Conservation (phyloP, 768 basidiomycete species). For the Leccinum disarticulatum region DNA sequence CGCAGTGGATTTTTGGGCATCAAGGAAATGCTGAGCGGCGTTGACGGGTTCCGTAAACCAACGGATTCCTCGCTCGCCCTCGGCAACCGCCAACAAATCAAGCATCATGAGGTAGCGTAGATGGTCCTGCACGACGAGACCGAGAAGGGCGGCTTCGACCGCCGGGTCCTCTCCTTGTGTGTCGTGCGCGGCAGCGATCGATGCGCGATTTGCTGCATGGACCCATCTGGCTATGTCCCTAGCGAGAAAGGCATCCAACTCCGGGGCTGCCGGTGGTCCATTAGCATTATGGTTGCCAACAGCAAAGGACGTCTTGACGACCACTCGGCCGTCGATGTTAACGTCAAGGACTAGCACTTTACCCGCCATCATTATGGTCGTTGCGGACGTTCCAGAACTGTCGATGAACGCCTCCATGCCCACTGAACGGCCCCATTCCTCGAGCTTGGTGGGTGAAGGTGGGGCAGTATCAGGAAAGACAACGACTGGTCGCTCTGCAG, state of each 20-base stretch:
- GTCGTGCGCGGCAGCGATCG: conserved; percentile 13
- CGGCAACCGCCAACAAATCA: conserved; percentile 58
- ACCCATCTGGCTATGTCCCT: conserved; percentile 57
- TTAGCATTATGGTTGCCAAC: conserved; percentile 46
- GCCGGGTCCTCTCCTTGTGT: conserved; percentile 48
- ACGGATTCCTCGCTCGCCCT: conserved; percentile 60
- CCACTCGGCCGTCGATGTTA: conserved; percentile 50
- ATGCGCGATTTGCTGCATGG: conserved; percentile 39
- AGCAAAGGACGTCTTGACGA: conserved; percentile 75
- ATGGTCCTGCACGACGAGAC: conserved; percentile 50
- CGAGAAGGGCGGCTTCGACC: conserved; percentile 50
- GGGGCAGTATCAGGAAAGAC: conserved; percentile 32
- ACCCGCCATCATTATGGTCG: conserved; percentile 66
- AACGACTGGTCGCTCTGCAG: conserved; percentile 16
- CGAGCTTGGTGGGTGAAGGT: conserved; percentile 41
- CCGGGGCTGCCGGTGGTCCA: conserved; percentile 41
- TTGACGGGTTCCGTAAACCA: conserved; percentile 63
- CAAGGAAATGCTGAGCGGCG: conserved; percentile 20
- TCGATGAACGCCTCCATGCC: conserved; percentile 80
- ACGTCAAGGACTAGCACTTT: conserved; percentile 81
- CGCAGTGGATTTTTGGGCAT: conserved; percentile 22
- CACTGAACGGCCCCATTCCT: conserved; percentile 58
- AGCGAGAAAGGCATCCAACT: conserved; percentile 62
- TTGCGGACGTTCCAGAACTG: conserved; percentile 42
- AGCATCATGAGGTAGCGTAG: conserved; percentile 70